phyloP scores from a whole-genome alignment of 257 asterid species.

The Salvia rosmarinus region DNA sequence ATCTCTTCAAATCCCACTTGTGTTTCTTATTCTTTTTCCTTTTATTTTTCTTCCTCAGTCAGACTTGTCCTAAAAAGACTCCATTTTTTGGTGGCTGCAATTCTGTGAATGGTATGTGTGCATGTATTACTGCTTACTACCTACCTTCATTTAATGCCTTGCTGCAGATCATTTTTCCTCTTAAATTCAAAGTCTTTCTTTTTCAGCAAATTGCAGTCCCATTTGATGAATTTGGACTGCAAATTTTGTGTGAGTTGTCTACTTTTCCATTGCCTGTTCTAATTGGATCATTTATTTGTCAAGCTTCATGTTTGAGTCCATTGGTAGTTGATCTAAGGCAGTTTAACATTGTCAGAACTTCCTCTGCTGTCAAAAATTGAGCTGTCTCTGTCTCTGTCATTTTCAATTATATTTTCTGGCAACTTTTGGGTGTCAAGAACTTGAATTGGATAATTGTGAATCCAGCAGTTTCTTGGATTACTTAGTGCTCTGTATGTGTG shows the following conservation, averaged over 20 bases:
- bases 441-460: conserved; percentile 16
- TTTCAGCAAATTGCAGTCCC: conserved; percentile 24
- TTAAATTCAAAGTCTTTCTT: conserved; percentile 4
- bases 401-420: conserved; percentile 19
- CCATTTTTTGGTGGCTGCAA: conserved; percentile 39
- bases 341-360: conserved; percentile 22
- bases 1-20: conserved; percentile 31
- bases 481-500: background rate
- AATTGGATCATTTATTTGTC: conserved; percentile 15
- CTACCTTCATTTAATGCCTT: conserved; percentile 39
- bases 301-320: conserved; percentile 19
- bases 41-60: background rate
- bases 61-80: conserved; percentile 25
- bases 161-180: conserved; percentile 29
- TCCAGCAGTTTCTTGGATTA: conserved; percentile 15
- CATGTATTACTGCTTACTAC: conserved; percentile 1
- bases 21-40: conserved; percentile 14
- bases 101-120: conserved; percentile 31
- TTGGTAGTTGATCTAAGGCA: conserved; percentile 6
- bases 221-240: conserved; percentile 17
- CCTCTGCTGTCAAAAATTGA: conserved; percentile 10
- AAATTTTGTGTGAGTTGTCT: background rate
- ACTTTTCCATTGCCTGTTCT: conserved; percentile 10
- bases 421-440: conserved; percentile 26
- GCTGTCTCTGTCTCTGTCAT: conserved; percentile 15